phyloP scores from a whole-genome alignment of 768 basidiomycete species.

The Paxillus ammoniavirescens region DNA sequence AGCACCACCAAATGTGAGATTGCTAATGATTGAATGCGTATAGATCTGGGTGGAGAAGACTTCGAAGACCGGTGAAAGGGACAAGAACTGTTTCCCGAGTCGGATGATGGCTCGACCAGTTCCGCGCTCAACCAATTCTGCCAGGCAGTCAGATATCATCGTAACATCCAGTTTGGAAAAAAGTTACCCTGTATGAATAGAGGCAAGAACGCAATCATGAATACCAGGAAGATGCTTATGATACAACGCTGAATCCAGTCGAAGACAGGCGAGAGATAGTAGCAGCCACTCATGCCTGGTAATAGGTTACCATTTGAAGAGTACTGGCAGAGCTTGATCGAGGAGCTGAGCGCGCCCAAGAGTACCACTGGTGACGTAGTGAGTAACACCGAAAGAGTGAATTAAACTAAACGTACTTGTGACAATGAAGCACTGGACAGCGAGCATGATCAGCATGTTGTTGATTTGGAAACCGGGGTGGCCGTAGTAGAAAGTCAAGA shows the following conservation, averaged over 20 bases:
- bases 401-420: constrained; percentile 58
- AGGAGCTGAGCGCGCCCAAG: constrained; percentile 87
- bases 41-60: constrained; percentile 98
- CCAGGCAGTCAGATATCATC: constrained; percentile 9
- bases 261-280: constrained; percentile 91
- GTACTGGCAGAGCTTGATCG: constrained; percentile 79
- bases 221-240: constrained; percentile 97
- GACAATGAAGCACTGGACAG: constrained; percentile 92
- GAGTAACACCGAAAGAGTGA: constrained; percentile 9
- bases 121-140: constrained; percentile 95
- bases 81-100: constrained; percentile 90
- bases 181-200: constrained; percentile 88
- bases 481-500: constrained; percentile 99
- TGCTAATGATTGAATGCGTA: constrained; percentile 95
- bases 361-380: constrained; percentile 70
- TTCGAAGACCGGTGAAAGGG: constrained; percentile 93
- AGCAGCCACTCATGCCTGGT: constrained; percentile 83
- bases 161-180: constrained; percentile 5
- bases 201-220: constrained; percentile 94
- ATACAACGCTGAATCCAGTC: constrained; percentile 96
- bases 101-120: constrained; percentile 90
- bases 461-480: constrained; percentile 99
- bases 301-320: constrained; percentile 67
- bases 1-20: constrained; percentile 96
- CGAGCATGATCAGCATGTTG: constrained; percentile 97